phyloP scores from a whole-genome alignment of 129 eudicot genomes.

The Escallonia rubra region DNA sequence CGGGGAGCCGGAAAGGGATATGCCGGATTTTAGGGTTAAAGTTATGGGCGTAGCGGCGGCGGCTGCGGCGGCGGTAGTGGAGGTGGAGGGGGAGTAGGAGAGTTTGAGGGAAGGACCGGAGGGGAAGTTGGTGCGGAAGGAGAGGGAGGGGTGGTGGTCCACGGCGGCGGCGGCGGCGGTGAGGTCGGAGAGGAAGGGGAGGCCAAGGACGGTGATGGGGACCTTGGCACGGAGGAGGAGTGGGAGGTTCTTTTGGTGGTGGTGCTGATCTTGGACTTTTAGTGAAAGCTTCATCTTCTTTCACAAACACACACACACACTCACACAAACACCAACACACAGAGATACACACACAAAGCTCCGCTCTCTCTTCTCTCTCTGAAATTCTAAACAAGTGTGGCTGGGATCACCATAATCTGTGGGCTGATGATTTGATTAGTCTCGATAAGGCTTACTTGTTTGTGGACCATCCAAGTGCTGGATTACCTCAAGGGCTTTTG shows the following conservation, averaged over 20 bases:
- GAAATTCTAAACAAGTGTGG: no score
- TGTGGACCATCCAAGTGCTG: no score
- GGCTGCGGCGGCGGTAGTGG: conserved; percentile 25
- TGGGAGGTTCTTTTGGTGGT: conserved; percentile 18
- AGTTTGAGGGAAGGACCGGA: conserved; percentile 84
- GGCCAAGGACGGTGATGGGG: conserved; percentile 68
- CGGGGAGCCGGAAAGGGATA: conserved; percentile 72
- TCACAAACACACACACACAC: no score
- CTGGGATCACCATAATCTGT: no score
- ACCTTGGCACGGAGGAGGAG: conserved; percentile 76
- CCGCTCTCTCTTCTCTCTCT: no score
- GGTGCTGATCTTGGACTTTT: conserved; percentile 58
- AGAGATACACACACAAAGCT: no score
- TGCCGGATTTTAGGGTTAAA: conserved; percentile 69
- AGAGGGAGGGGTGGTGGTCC: conserved; percentile 45
- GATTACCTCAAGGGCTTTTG: no score
- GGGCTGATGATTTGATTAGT: no score
- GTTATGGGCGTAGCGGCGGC: conserved; percentile 38
- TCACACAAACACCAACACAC: no score
- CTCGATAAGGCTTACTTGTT: no score
- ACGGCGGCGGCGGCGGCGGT: conserved; percentile 47
- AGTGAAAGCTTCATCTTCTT: conserved; percentile 56
- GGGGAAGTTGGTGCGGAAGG: conserved; percentile 73
- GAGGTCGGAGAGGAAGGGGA: conserved; percentile 79
- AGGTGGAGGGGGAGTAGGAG: conserved; percentile 58